Conservation (phyloP, 805 yeast species). For the Cephaloascus fragrans region DNA sequence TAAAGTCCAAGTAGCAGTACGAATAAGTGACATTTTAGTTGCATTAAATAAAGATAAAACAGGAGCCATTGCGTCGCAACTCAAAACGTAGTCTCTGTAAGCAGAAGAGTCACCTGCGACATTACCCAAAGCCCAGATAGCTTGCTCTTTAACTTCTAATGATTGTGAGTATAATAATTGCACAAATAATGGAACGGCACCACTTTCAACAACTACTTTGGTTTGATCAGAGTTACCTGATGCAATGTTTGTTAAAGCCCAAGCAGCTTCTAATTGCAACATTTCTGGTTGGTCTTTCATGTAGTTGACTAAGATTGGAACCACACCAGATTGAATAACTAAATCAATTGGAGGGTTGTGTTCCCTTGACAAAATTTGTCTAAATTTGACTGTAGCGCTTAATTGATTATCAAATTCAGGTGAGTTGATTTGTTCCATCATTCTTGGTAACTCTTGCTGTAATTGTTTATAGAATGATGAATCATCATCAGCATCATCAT, state of each 20-base stretch:
- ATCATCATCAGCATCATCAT: conserved; percentile 37
- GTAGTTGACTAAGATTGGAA: conserved; percentile 81
- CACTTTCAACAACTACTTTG: conserved; percentile 79
- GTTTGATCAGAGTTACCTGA: conserved; percentile 91
- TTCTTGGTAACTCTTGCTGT: conserved; percentile 66
- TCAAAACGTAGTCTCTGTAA: conserved; percentile 82
- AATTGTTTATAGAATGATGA: conserved; percentile 33
- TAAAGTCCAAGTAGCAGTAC: conserved; percentile 98
- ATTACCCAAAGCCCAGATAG: conserved; percentile 98
- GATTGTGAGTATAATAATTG: conserved; percentile 71
- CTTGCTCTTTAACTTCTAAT: conserved; percentile 93
- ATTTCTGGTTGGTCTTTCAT: conserved; percentile 75
- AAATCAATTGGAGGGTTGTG: conserved; percentile 93
- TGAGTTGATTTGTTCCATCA: conserved; percentile 75
- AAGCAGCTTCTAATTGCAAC: conserved; percentile 95
- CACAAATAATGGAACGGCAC: conserved; percentile 90
- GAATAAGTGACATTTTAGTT: conserved; percentile 78
- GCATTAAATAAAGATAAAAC: conserved; percentile 69
- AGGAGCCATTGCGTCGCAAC: conserved; percentile 83
- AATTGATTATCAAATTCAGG: conserved; percentile 71
- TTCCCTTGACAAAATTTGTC: conserved; percentile 90
- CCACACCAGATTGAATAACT: conserved; percentile 89
- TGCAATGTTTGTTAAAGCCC: conserved; percentile 99
- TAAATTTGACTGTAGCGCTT: conserved; percentile 83
- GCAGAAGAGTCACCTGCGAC: conserved; percentile 95